These are phyloP conservation scores for Pythium pyrilobum DNA, from an alignment of 352 stramenopile genomes.

Conservation along the genomic window DNA sequence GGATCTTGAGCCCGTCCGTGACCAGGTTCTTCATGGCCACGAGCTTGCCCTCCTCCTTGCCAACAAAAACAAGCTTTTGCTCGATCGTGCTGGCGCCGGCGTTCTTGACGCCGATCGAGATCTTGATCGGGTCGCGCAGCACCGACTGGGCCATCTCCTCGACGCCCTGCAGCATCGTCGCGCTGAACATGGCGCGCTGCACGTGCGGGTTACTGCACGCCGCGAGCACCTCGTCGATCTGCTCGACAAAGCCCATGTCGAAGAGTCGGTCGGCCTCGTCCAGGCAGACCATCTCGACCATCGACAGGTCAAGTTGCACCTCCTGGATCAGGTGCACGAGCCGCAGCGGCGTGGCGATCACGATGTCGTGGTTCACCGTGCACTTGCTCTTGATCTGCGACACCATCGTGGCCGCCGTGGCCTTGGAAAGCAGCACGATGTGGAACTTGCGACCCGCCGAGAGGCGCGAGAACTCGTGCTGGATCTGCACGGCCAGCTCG, in stretches of 20 bases:
- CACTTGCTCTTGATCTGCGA: constrained; percentile 77
- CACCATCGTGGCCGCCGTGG: constrained; percentile 76
- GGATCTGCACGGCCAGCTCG: constrained; percentile 97
- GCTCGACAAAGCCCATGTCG: constrained; percentile 94
- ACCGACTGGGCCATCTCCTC: constrained; percentile 95
- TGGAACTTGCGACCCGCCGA: constrained; percentile 83
- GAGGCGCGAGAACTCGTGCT: constrained; percentile 93
- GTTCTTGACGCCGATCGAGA: constrained; percentile 93
- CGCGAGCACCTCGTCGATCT: constrained; percentile 97
- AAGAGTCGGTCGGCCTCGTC: constrained; percentile 99
- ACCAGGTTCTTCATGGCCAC: constrained; percentile 94
- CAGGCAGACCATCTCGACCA: constrained; percentile 93
- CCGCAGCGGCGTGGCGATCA: constrained; percentile 96
- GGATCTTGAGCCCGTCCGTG: constrained; percentile 91
- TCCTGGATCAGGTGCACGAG: constrained; percentile 91
- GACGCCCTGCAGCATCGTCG: constrained; percentile 95
- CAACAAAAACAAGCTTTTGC: constrained; percentile 97
- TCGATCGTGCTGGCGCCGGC: constrained; percentile 85
- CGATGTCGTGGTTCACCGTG: constrained; percentile 88
- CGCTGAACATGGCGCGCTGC: constrained; percentile 96
- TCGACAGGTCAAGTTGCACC: constrained; percentile 74
- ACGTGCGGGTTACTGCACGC: constrained; percentile 82
- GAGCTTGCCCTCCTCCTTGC: constrained; percentile 98
- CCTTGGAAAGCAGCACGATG: constrained; percentile 90
- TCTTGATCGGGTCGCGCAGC: constrained; percentile 93